Conservation (phyloP, 2,329 filamentous ascomycete species). For the Cladorrhinum sp. region DNA sequence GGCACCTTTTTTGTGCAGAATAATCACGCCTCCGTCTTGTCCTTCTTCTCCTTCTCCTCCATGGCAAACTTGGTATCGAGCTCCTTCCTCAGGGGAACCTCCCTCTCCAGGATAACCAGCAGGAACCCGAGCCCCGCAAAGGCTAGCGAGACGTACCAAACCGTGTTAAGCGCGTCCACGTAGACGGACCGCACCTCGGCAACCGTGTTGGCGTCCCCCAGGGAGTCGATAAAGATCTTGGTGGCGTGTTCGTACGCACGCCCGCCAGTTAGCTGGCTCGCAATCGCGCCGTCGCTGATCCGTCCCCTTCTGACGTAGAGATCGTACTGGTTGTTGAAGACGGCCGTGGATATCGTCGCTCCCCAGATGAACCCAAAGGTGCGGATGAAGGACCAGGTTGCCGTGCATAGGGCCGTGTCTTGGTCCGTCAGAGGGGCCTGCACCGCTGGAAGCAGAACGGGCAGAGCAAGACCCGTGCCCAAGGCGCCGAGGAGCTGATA, state of each 20-base stretch:
- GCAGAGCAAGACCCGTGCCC: background rate
- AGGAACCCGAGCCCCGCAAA: background rate
- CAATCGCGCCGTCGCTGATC: background rate
- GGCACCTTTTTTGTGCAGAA: too few relatives aligned
- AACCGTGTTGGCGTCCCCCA: too few relatives aligned
- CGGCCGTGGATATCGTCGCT: background rate
- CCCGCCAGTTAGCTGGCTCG: too few relatives aligned
- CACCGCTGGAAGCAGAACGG: background rate
- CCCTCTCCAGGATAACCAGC: background rate
- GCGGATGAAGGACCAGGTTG: background rate
- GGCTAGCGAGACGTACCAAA: background rate
- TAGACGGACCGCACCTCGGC: background rate
- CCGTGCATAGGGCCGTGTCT: background rate
- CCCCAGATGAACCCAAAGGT: background rate
- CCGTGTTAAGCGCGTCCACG: background rate
- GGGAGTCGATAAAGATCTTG: background rate
- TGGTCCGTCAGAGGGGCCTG: background rate
- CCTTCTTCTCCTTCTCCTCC: background rate
- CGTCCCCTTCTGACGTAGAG: background rate
- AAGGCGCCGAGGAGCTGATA: background rate
- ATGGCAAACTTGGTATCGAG: background rate
- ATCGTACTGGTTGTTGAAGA: slow-evolving; percentile 3
- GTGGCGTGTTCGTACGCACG: background rate
- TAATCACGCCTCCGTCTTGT: too few relatives aligned
- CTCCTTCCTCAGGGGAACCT: background rate